Evolutionary conservation across 106 monocot species (phyloP), one percentile per base, ranked within the genome.

Genomic region (Alisma plantagoaquatica): DNA sequence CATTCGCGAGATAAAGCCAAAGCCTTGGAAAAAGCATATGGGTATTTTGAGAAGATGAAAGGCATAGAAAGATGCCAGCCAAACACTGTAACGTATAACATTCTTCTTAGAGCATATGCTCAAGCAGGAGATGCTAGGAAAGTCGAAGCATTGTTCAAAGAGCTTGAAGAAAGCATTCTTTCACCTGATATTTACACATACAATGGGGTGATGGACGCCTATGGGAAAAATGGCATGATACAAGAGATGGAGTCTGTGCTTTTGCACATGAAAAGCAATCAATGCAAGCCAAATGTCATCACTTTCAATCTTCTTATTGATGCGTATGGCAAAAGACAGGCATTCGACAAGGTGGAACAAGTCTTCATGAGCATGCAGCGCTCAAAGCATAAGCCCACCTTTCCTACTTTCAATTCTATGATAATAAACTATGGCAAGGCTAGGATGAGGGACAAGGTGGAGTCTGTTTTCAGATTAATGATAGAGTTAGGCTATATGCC

Each of bases 41-140:
- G 78, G 16, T 98, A 85, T 55, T 84, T 98, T 51, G 74, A 81
- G 21, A 98, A 98, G 57, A 98, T 98, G 96, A 98, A 98, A 69
- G 48, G 65, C 29, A 73, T 85, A 3, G 84, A 98, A 25, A 81
- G 89, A 63, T 98, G 85, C 55, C 75, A 79, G 29, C 96, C 96
- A 0, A 98, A 78, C 25, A 59, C 78, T 11, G 89, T 98, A 25
- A 98, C 89, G 15, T 98, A 89, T 33, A 98, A 98, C 56, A 98
- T 98, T 60, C 75, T 98, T 43, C 33, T 98, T 33, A 84, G 96
- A 72, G 96, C 89, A 22, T 79, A 66, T 71, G 89, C 84, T 38
- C 96, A 88, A 57, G 81, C 78, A 33, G 74, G 84, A 15, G 78
- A 98, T 46, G 25, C 66, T 38, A 62, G 73, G 43, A 75, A 79